A percentile compares a stretch with the other conserved stretches of the same genome.
Evolutionary conservation across 257 asterid species (phyloP).

Genomic region (Fraxinus pennsylvanica): DNA sequence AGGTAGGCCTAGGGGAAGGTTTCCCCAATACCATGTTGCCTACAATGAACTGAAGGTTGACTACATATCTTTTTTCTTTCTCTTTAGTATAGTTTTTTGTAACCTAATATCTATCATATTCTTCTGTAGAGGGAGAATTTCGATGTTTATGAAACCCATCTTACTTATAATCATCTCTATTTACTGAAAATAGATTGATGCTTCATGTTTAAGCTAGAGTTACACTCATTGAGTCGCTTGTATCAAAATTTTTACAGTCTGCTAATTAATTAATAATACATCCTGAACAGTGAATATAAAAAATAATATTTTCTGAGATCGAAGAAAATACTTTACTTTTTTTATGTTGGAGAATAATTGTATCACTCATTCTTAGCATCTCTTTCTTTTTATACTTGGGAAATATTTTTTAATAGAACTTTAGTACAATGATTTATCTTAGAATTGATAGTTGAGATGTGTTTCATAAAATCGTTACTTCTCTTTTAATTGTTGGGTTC

Average conservation of each 20-base stretch:
- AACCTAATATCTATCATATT: not conserved
- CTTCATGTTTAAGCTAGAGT: conserved; percentile 1
- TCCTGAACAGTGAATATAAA: too few relatives aligned
- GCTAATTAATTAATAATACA: too few relatives aligned
- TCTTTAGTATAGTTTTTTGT: not conserved
- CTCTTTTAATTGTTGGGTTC: too few relatives aligned
- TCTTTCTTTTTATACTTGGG: too few relatives aligned
- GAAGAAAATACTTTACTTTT: too few relatives aligned
- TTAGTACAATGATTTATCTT: too few relatives aligned
- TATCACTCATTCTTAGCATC: too few relatives aligned
- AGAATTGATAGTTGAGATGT: too few relatives aligned
- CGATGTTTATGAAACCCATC: not conserved
- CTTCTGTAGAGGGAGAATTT: not conserved
- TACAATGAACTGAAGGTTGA: conserved; percentile 87
- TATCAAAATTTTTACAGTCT: conserved; percentile 46
- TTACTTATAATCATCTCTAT: not conserved
- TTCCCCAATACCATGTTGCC: conserved; percentile 87
- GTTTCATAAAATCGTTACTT: too few relatives aligned
- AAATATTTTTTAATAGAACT: too few relatives aligned
- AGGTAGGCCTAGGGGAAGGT: conserved; percentile 82
- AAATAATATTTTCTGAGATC: too few relatives aligned
- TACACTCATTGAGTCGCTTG: conserved; percentile 7
- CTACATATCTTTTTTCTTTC: not conserved
- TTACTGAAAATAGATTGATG: not conserved
- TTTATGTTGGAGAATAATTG: too few relatives aligned